Conservation (phyloP, 345 rosid genomes). For the Eucalyptus marginata region DNA sequence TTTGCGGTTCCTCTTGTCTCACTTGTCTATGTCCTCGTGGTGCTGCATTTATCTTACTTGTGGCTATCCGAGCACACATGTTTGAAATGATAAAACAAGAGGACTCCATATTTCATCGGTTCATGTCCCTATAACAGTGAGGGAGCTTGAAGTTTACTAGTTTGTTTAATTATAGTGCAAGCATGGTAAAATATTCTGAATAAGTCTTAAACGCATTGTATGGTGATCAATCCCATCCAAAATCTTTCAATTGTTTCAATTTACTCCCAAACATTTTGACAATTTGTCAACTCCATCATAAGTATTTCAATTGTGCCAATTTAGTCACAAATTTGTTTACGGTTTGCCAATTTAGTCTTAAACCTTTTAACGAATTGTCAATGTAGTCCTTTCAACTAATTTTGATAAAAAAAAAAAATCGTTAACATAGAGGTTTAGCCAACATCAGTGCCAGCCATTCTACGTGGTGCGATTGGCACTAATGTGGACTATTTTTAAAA, state of each 20-base stretch:
- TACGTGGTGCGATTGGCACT: rapidly evolving
- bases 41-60: neutral
- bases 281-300: neutral
- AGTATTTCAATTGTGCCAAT: neutral
- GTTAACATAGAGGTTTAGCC: neutral
- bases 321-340: neutral
- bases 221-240: rapidly evolving
- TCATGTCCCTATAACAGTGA: neutral
- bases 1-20: neutral
- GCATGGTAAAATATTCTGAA: neutral
- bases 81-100: neutral
- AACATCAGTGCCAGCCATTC: rapidly evolving
- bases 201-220: neutral
- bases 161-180: neutral
- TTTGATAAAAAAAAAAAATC: rapidly evolving
- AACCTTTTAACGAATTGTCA: neutral
- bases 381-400: too few relatives aligned
- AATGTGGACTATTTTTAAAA: neutral
- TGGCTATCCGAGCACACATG: neutral
- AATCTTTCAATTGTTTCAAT: too few relatives aligned
- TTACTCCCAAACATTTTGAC: neutral
- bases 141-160: neutral
- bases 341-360: too few relatives aligned
- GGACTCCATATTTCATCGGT: neutral
- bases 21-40: neutral